Conservation (phyloP, 2,329 filamentous ascomycete genomes). For the Chaetomium strumarium region DNA sequence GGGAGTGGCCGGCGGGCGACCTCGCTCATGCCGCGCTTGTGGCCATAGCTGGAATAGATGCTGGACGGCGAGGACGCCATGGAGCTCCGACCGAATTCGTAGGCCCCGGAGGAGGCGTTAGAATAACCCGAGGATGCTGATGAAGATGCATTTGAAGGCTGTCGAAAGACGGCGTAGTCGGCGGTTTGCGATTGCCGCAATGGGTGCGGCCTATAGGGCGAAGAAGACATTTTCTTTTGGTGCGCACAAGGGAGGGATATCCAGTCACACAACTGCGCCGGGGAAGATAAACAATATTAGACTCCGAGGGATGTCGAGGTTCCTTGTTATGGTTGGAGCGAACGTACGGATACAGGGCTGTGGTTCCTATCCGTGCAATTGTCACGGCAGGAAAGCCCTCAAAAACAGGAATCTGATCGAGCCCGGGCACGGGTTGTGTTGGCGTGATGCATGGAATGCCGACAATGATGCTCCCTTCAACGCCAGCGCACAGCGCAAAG, state of each 20-base stretch:
- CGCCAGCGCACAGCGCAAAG: constrained; percentile 21
- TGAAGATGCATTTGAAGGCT: constrained; percentile 65
- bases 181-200: constrained; percentile 51
- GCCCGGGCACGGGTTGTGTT: neutral
- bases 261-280: constrained; percentile 20
- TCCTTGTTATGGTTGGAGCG: constrained; percentile 3
- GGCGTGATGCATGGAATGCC: neutral
- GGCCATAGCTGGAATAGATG: constrained; percentile 47
- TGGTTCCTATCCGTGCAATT: constrained; percentile 1
- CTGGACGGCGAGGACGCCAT: constrained; percentile 68
- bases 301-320: constrained; percentile 6
- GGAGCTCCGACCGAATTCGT: constrained; percentile 51
- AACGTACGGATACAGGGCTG: constrained; percentile 9
- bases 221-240: constrained; percentile 34
- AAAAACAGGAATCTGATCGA: neutral
- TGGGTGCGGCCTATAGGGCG: constrained; percentile 50
- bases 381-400: neutral
- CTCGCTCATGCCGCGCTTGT: constrained; percentile 74
- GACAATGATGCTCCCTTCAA: constrained; percentile 5
- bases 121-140: constrained; percentile 66
- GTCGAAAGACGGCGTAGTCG: constrained; percentile 49
- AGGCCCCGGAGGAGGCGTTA: constrained; percentile 41
- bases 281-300: constrained; percentile 27
- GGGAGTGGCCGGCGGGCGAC: constrained; percentile 46
- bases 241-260: constrained; percentile 8